These are phyloP conservation scores for Sphagnum tenellum DNA, from an alignment of 225 moss, liverwort and hornwort species.

Conservation along the genomic window DNA sequence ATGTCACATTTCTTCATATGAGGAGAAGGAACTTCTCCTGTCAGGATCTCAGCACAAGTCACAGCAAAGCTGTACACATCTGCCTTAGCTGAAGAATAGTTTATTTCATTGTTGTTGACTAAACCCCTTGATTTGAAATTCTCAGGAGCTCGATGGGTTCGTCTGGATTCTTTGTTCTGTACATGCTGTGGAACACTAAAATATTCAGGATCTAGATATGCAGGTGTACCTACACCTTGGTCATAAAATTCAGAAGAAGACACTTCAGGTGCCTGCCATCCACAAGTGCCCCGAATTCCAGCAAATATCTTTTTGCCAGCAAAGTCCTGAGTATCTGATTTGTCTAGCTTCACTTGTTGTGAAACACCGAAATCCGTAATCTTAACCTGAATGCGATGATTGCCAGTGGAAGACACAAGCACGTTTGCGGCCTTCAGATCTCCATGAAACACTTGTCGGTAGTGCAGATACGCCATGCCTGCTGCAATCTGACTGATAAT, in stretches of 20 bases:
- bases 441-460: conserved; percentile 5
- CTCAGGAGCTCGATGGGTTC: too few relatives aligned
- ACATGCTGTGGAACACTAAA: too few relatives aligned
- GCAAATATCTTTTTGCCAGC: neutral
- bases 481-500: conserved; percentile 13
- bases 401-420: neutral
- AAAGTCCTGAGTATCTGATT: neutral
- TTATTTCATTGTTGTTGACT: neutral
- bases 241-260: neutral
- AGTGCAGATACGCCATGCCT: conserved; percentile 16
- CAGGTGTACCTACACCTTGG: too few relatives aligned
- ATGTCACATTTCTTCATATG: neutral
- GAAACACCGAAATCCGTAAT: conserved; percentile 17
- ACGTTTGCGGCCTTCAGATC: conserved; percentile 17
- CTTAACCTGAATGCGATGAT: conserved; percentile 2
- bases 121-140: too few relatives aligned
- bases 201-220: too few relatives aligned
- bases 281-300: conserved; percentile 5
- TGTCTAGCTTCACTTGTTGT: neutral
- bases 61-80: conserved; percentile 26
- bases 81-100: conserved; percentile 9
- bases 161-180: too few relatives aligned
- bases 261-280: conserved; percentile 14
- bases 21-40: conserved; percentile 7
- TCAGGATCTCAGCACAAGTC: conserved; percentile 12